Conservation (phyloP, 495 filamentous ascomycete genomes). For the Parathielavia hyrcaniae region DNA sequence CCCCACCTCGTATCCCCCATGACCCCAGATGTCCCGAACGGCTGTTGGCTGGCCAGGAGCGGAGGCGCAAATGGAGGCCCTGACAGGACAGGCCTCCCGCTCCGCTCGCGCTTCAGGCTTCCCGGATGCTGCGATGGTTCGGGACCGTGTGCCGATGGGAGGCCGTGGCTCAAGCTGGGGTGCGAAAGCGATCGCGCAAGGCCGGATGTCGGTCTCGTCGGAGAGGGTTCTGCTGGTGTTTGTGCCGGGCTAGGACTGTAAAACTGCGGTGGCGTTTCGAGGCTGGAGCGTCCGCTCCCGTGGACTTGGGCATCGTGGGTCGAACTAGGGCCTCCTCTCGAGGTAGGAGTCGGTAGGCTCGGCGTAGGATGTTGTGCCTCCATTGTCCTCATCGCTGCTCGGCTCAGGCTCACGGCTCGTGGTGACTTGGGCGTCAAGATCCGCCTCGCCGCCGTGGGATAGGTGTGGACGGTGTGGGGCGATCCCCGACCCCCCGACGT, state of each 20-base stretch:
- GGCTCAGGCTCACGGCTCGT: slow-evolving; percentile 40
- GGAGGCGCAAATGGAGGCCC: slow-evolving; percentile 26
- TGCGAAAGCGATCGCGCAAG: slow-evolving; percentile 39
- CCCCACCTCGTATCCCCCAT: slow-evolving; percentile 35
- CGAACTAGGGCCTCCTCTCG: slow-evolving; percentile 22
- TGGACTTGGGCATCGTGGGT: slow-evolving; percentile 29
- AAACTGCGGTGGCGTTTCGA: slow-evolving; percentile 32
- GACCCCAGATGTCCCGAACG: slow-evolving; percentile 20
- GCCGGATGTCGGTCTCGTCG: slow-evolving; percentile 30
- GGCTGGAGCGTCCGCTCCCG: slow-evolving; percentile 29
- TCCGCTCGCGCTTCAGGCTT: slow-evolving; percentile 21
- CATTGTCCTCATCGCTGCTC: slow-evolving; percentile 41
- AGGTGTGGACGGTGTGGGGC: slow-evolving; percentile 37
- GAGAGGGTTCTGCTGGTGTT: slow-evolving; percentile 30
- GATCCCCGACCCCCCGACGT: slow-evolving; percentile 34
- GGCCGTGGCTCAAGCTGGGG: slow-evolving; percentile 30
- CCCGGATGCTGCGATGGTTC: slow-evolving; percentile 22
- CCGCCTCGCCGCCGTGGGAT: slow-evolving; percentile 40
- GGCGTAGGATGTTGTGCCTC: slow-evolving; percentile 40
- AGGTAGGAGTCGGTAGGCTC: slow-evolving; percentile 34
- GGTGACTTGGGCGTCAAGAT: slow-evolving; percentile 65
- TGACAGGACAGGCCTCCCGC: slow-evolving; percentile 24
- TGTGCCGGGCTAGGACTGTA: slow-evolving; percentile 23
- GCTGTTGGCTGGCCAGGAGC: slow-evolving; percentile 21
- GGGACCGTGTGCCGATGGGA: slow-evolving; percentile 23